Percentiles rank a stretch among this genome's conserved stretches.
phyloP scores from a whole-genome alignment of 139 green algal species.

The Nannochloris sp. region DNA sequence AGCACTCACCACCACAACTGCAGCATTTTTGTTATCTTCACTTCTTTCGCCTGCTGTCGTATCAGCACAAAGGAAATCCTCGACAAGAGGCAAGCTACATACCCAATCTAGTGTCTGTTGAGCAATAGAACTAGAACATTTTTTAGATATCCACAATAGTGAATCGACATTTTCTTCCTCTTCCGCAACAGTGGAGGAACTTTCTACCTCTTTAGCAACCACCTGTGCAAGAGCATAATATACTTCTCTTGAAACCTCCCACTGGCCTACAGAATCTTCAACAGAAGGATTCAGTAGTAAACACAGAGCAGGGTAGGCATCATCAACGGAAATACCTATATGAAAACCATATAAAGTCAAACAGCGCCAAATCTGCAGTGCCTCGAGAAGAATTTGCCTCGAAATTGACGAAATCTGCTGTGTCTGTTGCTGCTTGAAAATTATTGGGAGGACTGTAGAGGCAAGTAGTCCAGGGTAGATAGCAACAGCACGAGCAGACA shows the following conservation, averaged over 20 bases:
- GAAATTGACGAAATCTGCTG: neutral
- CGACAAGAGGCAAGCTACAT: neutral
- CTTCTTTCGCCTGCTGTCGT: neutral
- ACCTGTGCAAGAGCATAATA: too few relatives aligned
- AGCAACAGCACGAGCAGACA: constrained; percentile 22
- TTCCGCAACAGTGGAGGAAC: too few relatives aligned
- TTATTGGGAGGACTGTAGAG: constrained; percentile 9
- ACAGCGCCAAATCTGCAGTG: constrained; percentile 40
- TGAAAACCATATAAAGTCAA: constrained; percentile 37
- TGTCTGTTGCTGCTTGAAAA: constrained; percentile 3
- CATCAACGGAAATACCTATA: constrained; percentile 21
- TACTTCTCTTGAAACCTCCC: neutral
- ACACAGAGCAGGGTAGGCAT: constrained; percentile 29
- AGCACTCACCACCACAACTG: neutral
- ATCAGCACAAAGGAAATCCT: neutral
- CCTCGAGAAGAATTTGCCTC: constrained; percentile 27
- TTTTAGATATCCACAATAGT: neutral
- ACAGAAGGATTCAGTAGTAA: neutral
- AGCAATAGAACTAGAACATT: constrained; percentile 3
- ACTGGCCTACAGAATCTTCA: neutral
- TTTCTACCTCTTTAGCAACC: too few relatives aligned
- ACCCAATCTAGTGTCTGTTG: neutral
- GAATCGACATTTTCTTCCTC: too few relatives aligned
- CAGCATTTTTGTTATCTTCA: neutral
- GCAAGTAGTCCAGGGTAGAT: constrained; percentile 12